Conservation (phyloP, 2,329 filamentous ascomycete species). For the Colletotrichum abscissum region DNA sequence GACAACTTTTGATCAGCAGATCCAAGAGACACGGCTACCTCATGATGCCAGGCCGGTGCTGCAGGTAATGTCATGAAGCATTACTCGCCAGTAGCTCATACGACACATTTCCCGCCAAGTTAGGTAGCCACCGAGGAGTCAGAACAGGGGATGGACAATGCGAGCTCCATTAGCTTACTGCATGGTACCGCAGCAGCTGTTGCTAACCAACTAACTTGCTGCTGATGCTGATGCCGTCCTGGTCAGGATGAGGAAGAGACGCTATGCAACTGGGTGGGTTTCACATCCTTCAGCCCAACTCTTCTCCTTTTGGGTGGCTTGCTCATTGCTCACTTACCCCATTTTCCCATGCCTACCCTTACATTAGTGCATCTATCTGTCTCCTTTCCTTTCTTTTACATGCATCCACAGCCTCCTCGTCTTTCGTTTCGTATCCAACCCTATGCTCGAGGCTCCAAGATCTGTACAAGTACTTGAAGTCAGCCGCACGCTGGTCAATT, state of each 20-base stretch:
- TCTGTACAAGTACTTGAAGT: neutral
- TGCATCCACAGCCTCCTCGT: neutral
- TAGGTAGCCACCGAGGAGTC: neutral
- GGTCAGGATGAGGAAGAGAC: conserved; percentile 3
- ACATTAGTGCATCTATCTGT: neutral
- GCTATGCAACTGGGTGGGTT: conserved; percentile 33
- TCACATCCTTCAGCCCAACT: conserved; percentile 31
- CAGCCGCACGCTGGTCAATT: conserved; percentile 7
- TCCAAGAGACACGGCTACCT: conserved; percentile 19
- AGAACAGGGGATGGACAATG: conserved; percentile 17
- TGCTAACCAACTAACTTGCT: neutral
- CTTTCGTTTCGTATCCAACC: conserved; percentile 1
- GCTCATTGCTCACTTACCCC: conserved; percentile 3
- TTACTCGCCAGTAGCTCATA: conserved; percentile 12
- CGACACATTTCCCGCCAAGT: conserved; percentile 9
- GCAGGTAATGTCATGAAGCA: neutral
- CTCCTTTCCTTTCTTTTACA: conserved; percentile 9
- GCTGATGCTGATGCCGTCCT: neutral
- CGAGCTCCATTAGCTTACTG: conserved; percentile 27
- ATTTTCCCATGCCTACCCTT: neutral
- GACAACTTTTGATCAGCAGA: conserved; percentile 30
- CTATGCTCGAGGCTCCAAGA: neutral
- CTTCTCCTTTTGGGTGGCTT: conserved; percentile 15
- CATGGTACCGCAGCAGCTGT: conserved; percentile 19
- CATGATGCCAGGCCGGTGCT: neutral